phyloP scores from a whole-genome alignment of 2,329 filamentous ascomycete species.

The Dryadomyces quercus-mongolicae region DNA sequence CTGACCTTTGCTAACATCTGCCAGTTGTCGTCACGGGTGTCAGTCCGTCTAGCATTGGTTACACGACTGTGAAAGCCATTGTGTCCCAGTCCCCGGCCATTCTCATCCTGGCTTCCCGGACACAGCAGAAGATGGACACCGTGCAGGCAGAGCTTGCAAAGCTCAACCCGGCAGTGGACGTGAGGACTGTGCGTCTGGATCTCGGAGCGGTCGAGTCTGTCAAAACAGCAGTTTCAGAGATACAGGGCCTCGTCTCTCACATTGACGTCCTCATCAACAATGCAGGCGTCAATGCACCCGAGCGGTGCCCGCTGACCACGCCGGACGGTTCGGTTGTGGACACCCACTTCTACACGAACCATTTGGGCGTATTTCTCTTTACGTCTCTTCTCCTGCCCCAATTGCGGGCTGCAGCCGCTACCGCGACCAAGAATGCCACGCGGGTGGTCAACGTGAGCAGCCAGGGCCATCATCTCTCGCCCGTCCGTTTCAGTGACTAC shows the following conservation, averaged over 20 bases:
- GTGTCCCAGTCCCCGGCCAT: conserved; percentile 28
- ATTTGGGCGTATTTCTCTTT: conserved; percentile 35
- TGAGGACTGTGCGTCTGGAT: conserved; percentile 20
- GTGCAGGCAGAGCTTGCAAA: conserved; percentile 25
- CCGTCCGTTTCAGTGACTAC: conserved; percentile 29
- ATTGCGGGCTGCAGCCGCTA: conserved; percentile 16
- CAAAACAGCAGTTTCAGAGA: conserved; percentile 19
- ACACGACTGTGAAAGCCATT: conserved; percentile 27
- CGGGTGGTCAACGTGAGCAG: conserved; percentile 30
- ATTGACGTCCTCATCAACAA: conserved; percentile 32
- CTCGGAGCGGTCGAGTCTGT: conserved; percentile 22
- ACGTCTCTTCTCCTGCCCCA: conserved; percentile 32
- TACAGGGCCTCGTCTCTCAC: conserved; percentile 13
- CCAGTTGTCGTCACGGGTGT: conserved; percentile 23
- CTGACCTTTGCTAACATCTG: not conserved
- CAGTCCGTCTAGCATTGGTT: conserved; percentile 28
- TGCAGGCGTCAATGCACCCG: conserved; percentile 21
- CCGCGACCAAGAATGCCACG: conserved; percentile 11
- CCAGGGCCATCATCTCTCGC: conserved; percentile 23
- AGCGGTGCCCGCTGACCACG: conserved; percentile 20
- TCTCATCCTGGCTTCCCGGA: conserved; percentile 33
- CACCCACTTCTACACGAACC: conserved; percentile 21
- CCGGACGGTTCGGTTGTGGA: conserved; percentile 19
- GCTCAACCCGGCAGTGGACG: conserved; percentile 12
- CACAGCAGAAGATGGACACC: conserved; percentile 25